Evolutionary conservation across 179 eudicot species (phyloP), one percentile per base, ranked within the genome.

Genomic region (Spinacia oleracea): DNA sequence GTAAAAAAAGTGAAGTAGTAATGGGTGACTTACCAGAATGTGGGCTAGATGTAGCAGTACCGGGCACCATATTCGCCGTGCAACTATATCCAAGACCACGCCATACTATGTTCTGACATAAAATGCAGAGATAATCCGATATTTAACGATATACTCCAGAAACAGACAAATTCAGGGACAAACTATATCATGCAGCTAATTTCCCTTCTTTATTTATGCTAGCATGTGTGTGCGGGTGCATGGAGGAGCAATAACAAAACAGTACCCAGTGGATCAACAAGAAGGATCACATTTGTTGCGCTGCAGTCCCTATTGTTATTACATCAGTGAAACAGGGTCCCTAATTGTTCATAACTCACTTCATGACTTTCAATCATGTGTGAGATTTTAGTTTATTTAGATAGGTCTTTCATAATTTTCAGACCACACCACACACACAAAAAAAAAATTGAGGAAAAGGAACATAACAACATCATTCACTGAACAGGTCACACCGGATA

Each of bases 41-140:
- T 32, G 87, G 94, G 79, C 87, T 88, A 53, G 89, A 88, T 34
- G 73, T 74, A 23, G 84, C 81, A 51, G 86, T 87, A 74, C 66
- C 78, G 15, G 70, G 91, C 56, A 91, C 66, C 86, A 93, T 79
- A 79, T 84, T 90, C 62, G 92, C 94, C 9, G 85, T 78, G 72
- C 89, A 90, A 46, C 35, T 71, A 82, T 77, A 89, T 53, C 75
- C 69, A 55, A 90, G 88, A 42, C 86, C 90, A 88, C 77, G 74
- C 89, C 86, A 88, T 82, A 93, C 77, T 65, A 93, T 86, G 81
- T 89, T 87, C 96, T 93, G 92, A 0, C 29, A 67, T 65, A 68
- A 71, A 8, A 67, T 59, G 70, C 35, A 38, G 34, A 46, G 34
- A 50, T 25, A 51, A 71, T 15, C 32, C 10, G 63, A 31, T 0